Base-by-base conservation (phyloP, 176 grass and related monocot species). In the Microstegium vimineum region DNA sequence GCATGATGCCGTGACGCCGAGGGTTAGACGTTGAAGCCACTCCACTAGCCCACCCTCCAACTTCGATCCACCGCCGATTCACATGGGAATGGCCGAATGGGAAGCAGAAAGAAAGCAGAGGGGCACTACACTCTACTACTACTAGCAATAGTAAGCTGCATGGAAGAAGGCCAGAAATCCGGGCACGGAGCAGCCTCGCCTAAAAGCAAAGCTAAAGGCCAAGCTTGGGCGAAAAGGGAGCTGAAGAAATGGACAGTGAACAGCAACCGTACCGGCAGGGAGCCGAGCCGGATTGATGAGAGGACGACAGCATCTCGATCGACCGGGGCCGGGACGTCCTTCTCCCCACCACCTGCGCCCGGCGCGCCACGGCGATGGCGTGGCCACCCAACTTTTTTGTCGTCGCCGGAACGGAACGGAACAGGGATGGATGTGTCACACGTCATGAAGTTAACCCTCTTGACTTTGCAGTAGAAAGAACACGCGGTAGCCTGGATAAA, bases 201-300 rank as follows among this genome's bases (percentile, higher is more conserved):
- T 17, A 47, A 47, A 47, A 47, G 45, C 45, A 16, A 37, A 5
- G 35, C n/a, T 8, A 47, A 45, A 0, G 45, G 0, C 45, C 0
- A 46, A 47, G 15, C 45, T 18, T 51, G 46, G 45, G 15, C 40
- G 69, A 25, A 28, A 45, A 49, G 43, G 45, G n/a, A 30, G 27
- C 16, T 46, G 3, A 20, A 6, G 45, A 49, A 51, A 52, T 6
- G 28, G 71, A 74, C 71, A 51, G 45, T 27, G n/a, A 73, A 45
- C 41, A 18, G 70, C 70, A 12, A 66, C 77, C 62, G 77, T 80
- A 51, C 77, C 30, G 45, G 42, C 77, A 67, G 62, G 37, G 42
- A 15, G 41, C n/a, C 61, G 17, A 33, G 22, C 10, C 54, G 14
- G 75, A 20, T 15, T 6, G 18, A 23, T 14, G 61, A 5, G 37